Percentiles rank a stretch among this genome's conserved stretches.
These are phyloP conservation scores for Flagelloscypha sp. DNA, from an alignment of 768 basidiomycete species.

Conservation along the genomic window DNA sequence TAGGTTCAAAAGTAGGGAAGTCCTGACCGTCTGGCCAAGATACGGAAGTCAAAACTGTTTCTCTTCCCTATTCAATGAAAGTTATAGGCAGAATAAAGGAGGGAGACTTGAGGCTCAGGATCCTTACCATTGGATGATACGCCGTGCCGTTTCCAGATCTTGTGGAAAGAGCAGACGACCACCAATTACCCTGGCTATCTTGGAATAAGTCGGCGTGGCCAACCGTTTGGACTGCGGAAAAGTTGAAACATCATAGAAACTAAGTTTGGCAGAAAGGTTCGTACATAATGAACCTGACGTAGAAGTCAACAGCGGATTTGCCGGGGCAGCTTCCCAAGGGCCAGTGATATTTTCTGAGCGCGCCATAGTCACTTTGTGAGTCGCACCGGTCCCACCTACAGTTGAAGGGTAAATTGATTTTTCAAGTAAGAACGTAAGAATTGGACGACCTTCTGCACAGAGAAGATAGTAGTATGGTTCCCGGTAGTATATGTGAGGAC, in stretches of 20 bases:
- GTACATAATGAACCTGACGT: constrained; percentile 13
- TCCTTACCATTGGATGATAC: constrained; percentile 16
- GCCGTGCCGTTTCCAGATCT: constrained; percentile 1
- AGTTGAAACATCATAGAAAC: not conserved
- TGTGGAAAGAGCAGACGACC: constrained; percentile 17
- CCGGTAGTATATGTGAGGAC: constrained; percentile 18
- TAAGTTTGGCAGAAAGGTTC: not conserved
- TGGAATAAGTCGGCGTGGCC: constrained; percentile 31
- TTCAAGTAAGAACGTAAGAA: constrained; percentile 7
- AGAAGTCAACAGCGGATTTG: constrained; percentile 20
- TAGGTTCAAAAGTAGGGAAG: constrained; percentile 18
- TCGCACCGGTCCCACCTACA: constrained; percentile 18
- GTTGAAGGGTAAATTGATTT: not conserved
- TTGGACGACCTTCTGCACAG: constrained; percentile 26
- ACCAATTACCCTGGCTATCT: constrained; percentile 24
- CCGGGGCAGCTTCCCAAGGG: constrained; percentile 16
- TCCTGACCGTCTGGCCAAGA: constrained; percentile 20
- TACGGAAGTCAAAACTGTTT: constrained; percentile 26
- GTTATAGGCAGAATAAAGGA: constrained; percentile 20
- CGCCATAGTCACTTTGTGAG: constrained; percentile 17
- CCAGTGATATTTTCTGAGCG: constrained; percentile 22
- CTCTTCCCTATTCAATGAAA: constrained; percentile 27
- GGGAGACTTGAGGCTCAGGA: constrained; percentile 18
- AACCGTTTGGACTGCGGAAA: constrained; percentile 23
- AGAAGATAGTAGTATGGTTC: constrained; percentile 27